Base-by-base conservation (phyloP, 2,329 filamentous ascomycete genomes). In the Botryosphaeria agaves region DNA sequence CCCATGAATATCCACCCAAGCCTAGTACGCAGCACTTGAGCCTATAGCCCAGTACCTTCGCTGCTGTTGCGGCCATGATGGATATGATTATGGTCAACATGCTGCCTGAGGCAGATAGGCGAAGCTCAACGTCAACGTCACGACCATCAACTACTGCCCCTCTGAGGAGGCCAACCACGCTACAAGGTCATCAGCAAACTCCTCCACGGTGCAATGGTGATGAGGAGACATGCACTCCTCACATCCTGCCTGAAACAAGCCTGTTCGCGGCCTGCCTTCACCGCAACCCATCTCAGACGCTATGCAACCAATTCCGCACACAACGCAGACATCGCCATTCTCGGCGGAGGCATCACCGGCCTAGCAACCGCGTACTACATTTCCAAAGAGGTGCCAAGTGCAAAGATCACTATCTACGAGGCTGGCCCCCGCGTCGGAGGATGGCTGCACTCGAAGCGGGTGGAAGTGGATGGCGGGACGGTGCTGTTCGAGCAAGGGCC, bases 401-500 rank as follows among this genome's bases (percentile, higher is more conserved):
- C 72, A 19, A 71, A 72, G 30, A 73, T 98, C 44, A 89, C 80
- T 0, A 48, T 98, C 7, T 93, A 83, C 52, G 89, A 98, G 51
- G 66, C 67, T 14, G 66, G 62, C 17, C 49, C 67, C 14, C 64
- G 72, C 14, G 51, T 87, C 1, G 89, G 89, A 26, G 89, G 89
- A 27, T 95, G 85, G 85, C 61, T 95, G 24, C 59, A 72, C 38
- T 83, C 78, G 2, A 66, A 75, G 39, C 57, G 56, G 30, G 61
- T 79, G 8, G 51, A 68, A 1, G 67, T 78, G 7, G 62, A 66
- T 21, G 78, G 71, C 11, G 62, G 64, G 14, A 54, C 64, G 29
- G 67, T 93, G 19, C 53, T 80, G 17, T 83, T 95, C 44, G 87
- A 98, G 57, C 69, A 72, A 40, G 89, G 87, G 0, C 81, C 89